Base-by-base conservation (phyloP, 257 asterid genomes). In the Fraxinus americana region DNA sequence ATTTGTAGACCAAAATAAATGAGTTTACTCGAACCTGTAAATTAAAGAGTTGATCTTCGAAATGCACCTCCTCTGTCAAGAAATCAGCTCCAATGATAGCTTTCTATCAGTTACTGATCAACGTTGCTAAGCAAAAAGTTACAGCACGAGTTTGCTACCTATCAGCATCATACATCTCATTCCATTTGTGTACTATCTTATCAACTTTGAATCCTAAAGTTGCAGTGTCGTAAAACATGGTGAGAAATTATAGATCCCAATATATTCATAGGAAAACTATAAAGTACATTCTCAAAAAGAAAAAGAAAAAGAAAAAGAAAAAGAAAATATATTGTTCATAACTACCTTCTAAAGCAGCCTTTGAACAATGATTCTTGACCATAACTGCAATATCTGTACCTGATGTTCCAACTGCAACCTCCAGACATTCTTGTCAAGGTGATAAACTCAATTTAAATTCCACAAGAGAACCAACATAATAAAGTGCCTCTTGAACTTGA, bases 111-210 rank as follows among this genome's bases (percentile, higher is more conserved):
- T 29, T 29, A 29, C 34, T 32, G 35, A 32, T 32, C 35, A 32
- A 32, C 35, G 5, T 4, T 32, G 3, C 35, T 3, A 32, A 3
- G 35, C 35, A 32, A 32, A 32, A 32, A 32, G 35, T 2, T 32
- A 3, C 35, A 32, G 35, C 35, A 30, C 92, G 90, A 36, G 86
- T 82, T 75, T 87, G 94, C 98, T 98, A 95, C 85, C 90, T 88
- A 76, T 93, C 90, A 57, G 89, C 90, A 82, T 32, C 98, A 77
- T 91, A 91, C 97, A 93, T 90, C 84, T 95, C 99, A 78, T 90
- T 95, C 97, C 97, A 93, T 17, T 98, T 98, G 88, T 93, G 98
- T 76, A 95, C 92, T 81, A 95, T 89, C 86, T 95, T 98, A 74
- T 91, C 97, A 76, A 93, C 92, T 85, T 93, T 91, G 87, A 95